A percentile compares a stretch with the other conserved stretches of the same genome.
phyloP scores from a whole-genome alignment of 176 grass and related monocot species.

The Zoysia pacifica region DNA sequence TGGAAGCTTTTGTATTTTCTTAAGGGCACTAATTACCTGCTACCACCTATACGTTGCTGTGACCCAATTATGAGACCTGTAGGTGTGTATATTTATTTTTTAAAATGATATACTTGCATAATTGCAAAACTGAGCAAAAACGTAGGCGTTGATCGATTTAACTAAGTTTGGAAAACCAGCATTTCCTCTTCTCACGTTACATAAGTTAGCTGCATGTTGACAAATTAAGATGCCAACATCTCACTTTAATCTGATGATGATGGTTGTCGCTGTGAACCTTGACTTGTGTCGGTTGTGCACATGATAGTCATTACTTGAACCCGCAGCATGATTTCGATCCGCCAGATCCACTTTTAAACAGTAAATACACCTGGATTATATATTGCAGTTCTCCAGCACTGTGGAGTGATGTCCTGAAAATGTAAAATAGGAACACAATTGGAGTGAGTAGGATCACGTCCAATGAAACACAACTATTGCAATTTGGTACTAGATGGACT shows the following conservation, averaged over 20 bases:
- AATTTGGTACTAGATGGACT: conserved; percentile 2
- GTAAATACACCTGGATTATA: neutral
- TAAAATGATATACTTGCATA: neutral
- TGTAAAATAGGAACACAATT: neutral
- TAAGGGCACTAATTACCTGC: neutral
- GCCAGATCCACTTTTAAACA: neutral
- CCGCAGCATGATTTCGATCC: conserved; percentile 12
- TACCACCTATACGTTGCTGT: neutral
- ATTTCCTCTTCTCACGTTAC: neutral
- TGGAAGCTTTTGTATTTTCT: neutral
- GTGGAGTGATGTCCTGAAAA: neutral
- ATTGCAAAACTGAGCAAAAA: neutral
- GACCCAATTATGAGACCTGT: neutral
- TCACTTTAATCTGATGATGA: neutral
- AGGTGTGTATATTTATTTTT: neutral
- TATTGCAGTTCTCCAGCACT: too few species aligned
- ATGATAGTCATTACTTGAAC: neutral
- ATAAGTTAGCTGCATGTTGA: conserved; percentile 30
- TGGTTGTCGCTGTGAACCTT: neutral
- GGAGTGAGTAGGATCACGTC: neutral
- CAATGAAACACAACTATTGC: neutral
- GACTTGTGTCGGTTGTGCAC: neutral
- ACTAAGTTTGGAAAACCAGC: neutral
- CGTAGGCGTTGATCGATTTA: neutral
- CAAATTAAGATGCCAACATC: conserved; percentile 25